Conservation (phyloP, 495 filamentous ascomycete genomes). For the Neohortaea acidophila region DNA sequence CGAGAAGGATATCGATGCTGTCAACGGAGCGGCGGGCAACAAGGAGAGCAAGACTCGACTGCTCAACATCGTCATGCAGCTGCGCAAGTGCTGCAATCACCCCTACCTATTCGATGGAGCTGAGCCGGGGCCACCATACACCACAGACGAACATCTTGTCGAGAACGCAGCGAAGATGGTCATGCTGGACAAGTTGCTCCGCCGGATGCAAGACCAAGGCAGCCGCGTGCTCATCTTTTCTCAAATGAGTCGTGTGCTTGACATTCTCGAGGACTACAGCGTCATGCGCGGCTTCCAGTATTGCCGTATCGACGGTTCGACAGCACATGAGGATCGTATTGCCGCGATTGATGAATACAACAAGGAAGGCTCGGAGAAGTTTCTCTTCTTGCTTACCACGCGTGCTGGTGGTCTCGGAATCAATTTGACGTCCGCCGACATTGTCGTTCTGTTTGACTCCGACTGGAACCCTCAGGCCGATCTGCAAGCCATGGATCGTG, state of each 20-base stretch:
- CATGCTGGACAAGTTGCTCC: conserved; percentile 85
- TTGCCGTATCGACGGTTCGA: conserved; percentile 94
- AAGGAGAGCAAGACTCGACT: conserved; percentile 96
- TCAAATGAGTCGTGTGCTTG: conserved; percentile 94
- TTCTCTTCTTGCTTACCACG: conserved; percentile 93
- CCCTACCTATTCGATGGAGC: conserved; percentile 97
- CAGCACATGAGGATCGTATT: conserved; percentile 95
- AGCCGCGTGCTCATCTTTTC: conserved; percentile 96
- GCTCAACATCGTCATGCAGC: conserved; percentile 99
- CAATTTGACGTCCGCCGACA: conserved; percentile 89
- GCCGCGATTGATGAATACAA: conserved; percentile 98
- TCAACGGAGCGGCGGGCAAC: conserved; percentile 93
- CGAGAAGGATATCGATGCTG: conserved; percentile 97
- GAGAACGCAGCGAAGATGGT: conserved; percentile 95
- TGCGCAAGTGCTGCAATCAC: conserved; percentile 98
- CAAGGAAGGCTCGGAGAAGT: conserved; percentile 86
- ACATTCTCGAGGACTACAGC: conserved; percentile 97
- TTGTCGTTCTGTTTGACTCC: conserved; percentile 96
- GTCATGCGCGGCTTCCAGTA: conserved; percentile 90
- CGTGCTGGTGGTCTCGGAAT: conserved; percentile 95
- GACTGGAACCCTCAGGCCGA: conserved; percentile 99
- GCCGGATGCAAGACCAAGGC: conserved; percentile 65
- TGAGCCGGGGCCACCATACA: conserved; percentile 93
- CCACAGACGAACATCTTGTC: conserved; percentile 90
- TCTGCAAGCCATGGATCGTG: conserved; percentile 96